Percentiles rank a stretch among this genome's conserved stretches.
Conservation (phyloP, 1,139 yeast genomes). For the Hansenula anomala region DNA sequence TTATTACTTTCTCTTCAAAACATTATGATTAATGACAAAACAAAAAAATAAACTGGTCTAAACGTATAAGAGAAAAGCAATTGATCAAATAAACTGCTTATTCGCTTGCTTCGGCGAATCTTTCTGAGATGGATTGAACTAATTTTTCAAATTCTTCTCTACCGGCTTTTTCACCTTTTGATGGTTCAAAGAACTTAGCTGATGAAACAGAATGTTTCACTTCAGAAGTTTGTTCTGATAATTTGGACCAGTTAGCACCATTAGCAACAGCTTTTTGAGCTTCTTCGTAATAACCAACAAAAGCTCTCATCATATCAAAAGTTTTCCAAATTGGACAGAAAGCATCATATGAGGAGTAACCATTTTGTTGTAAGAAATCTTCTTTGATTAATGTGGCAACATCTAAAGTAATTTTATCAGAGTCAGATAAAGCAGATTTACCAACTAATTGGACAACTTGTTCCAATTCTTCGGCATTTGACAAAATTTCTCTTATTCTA, state of each 20-base stretch:
- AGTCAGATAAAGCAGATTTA: conserved; percentile 93
- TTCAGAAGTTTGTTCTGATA: conserved; percentile 82
- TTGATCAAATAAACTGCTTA: too few relatives aligned
- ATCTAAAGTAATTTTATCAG: conserved; percentile 94
- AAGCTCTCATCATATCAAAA: conserved; percentile 94
- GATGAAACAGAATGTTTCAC: conserved; percentile 92
- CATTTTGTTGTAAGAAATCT: conserved; percentile 98
- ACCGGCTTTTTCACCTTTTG: conserved; percentile 79
- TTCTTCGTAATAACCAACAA: conserved; percentile 87
- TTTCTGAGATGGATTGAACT: conserved; percentile 72
- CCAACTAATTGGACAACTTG: conserved; percentile 99
- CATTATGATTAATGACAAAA: background rate
- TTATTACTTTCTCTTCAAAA: background rate
- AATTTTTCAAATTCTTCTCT: conserved; percentile 73
- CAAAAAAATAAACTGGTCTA: background rate
- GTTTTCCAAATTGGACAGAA: conserved; percentile 99
- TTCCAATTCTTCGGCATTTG: conserved; percentile 96
- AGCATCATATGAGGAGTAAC: conserved; percentile 96
- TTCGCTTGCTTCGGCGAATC: conserved; percentile 94
- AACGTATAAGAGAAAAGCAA: too few relatives aligned
- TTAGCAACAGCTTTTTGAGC: conserved; percentile 95
- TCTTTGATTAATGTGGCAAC: conserved; percentile 90
- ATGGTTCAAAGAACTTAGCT: conserved; percentile 93
- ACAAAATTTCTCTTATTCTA: conserved; percentile 86
- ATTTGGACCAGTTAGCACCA: conserved; percentile 93